Base-by-base conservation (phyloP, 306 rosid species). In the Dryas alaskensis region DNA sequence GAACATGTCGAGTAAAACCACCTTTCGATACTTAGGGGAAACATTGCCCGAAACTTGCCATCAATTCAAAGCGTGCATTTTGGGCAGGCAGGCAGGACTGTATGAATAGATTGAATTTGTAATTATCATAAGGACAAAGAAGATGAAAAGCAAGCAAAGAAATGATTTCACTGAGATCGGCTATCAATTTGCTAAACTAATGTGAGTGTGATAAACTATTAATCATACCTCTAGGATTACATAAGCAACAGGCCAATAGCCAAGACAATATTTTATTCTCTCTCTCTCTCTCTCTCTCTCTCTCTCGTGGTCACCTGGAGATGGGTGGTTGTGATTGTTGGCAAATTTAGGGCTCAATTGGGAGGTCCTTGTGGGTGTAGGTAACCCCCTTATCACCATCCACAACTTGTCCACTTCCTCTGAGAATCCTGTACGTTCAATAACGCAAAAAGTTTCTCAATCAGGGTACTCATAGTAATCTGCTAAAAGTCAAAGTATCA, bases 391-490 rank as follows among this genome's bases (percentile, higher is more conserved):
- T 90, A 73, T 94, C 99, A 47, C 99, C 99, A 68, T 84, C 85
- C 67, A 94, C 97, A 37, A 88, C 81, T 70, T 94, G 97, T 74
- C 99, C 97, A 70, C 75, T 87, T 70, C 99, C 99, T 82, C 85
- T 87, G 9, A 94, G 92, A 82, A 94, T 87, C 98, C 98, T 94
- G 89, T 83, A 84, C 45, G 64, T 13, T 37, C 62, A 46, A 57
- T 19, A 19, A 0, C 16, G 60, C 5, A 49, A 58, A 2, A 58
- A 25, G 37, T 59, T 59, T 59, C 64, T 25, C 4, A 60, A 5
- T 31, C 16, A 11, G 0, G 44, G 17, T 60, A 8, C 4, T 5
- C 19, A 12, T 59, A 8, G 11, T 27, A 37, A 10, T 40, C 45
- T 22, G 13, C 46, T 3, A 61, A 22, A 22, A 14, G 47, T 61